These are phyloP conservation scores for Pascua sp. DNA, from an alignment of 1,284 basidiomycete genomes.

Conservation along the genomic window DNA sequence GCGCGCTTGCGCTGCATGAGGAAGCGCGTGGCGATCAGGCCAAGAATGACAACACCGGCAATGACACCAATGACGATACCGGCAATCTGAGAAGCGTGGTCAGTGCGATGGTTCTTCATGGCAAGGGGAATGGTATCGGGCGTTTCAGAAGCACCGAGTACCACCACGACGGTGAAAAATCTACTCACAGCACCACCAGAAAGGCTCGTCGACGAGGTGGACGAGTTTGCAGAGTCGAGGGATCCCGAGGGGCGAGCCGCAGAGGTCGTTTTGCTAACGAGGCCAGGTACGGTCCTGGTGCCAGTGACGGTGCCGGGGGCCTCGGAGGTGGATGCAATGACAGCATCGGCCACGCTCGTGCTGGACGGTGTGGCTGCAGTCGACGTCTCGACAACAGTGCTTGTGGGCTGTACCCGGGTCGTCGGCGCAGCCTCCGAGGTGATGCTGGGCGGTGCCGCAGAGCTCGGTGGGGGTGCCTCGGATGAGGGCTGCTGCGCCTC, in stretches of 20 bases:
- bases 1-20: conserved; percentile 32
- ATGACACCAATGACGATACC: conserved; percentile 43
- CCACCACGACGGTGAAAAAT: not conserved
- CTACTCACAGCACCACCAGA: conserved; percentile 14
- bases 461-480: not conserved
- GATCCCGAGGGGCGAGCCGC: no score
- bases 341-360: not conserved
- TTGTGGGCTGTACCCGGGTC: not conserved
- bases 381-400: not conserved
- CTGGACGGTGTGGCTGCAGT: not conserved
- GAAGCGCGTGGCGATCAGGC: conserved; percentile 29
- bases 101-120: not conserved
- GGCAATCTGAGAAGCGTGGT: conserved; percentile 29
- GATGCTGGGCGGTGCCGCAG: not conserved
- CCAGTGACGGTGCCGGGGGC: not conserved
- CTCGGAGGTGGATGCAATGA: not conserved
- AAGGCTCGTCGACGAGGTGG: conserved; percentile 1
- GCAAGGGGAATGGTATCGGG: not conserved
- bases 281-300: not conserved
- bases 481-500: not conserved
- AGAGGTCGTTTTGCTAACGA: not conserved
- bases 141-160: no score
- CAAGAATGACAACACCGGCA: conserved; percentile 35
- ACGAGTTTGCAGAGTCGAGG: not conserved
- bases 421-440: not conserved